Evolutionary conservation across 495 filamentous ascomycete species (phyloP), one percentile per base, ranked within the genome.

Genomic region (Tricharina praecox): DNA sequence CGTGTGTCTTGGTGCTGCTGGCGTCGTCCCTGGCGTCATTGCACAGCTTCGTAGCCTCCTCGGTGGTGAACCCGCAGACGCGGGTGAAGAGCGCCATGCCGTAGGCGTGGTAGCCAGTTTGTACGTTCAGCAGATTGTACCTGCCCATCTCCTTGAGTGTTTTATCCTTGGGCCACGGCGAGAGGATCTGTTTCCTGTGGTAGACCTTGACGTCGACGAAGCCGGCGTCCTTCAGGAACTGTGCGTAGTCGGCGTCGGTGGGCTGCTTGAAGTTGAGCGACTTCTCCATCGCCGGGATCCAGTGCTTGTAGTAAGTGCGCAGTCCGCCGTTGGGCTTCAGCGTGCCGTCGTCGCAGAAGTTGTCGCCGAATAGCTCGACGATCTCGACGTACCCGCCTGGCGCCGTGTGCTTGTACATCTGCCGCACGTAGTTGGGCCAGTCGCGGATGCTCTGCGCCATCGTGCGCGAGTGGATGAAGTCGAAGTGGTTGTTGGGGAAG

Each of bases 381-480:
- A 72, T 56, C 48, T 77, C 74, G 32, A 74, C 56, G 60, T 68
- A 75, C 28, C 67, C 73, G 41, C 72, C 71, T 18, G 44, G 26
- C 7, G 28, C 7, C 13, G 28, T 32, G 28, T 32, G 13, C 28
- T 13, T 20, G 23, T 50, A 57, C 2, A 50, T 30, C n/a, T 58
- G 26, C 4, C 33, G 35, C 52, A 68, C 21, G 33, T 46, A 43
- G 32, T 15, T 36, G n/a, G 66, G 59, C 77, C 76, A 82, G 51
- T 80, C 69, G 1, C 52, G 58, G 36, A 81, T 67, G 16, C 64
- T 64, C 26, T 72, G 75, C 28, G 68, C 68, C n/a, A 81, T 53
- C 28, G 64, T 61, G 4, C 78, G 70, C 25, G 73, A 65, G 53
- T 82, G 77, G 43, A 81, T 66, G 48, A 71, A 77, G 61, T 82